Conservation (phyloP, 306 rosid genomes). For the Citrullus mucosospermus region DNA sequence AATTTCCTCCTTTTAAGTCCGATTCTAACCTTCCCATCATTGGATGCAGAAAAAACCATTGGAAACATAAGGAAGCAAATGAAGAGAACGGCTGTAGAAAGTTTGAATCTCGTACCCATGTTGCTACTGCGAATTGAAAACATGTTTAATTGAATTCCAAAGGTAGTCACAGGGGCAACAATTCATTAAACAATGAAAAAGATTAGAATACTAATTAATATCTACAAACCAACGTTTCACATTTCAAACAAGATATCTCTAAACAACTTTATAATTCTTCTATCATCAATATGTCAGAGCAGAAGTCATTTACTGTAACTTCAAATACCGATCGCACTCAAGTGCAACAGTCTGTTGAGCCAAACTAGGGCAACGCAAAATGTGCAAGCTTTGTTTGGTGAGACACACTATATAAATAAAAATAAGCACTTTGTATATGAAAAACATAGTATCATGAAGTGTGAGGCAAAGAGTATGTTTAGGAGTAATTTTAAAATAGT, state of each 20-base stretch:
- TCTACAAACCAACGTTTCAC: background rate
- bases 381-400: background rate
- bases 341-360: background rate
- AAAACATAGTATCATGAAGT: background rate
- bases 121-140: conserved; percentile 16
- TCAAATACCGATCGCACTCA: background rate
- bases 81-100: conserved; percentile 16
- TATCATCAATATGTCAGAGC: background rate
- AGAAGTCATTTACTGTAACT: background rate
- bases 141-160: background rate
- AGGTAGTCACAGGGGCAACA: background rate
- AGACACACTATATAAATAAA: background rate
- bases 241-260: background rate
- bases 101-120: conserved; percentile 21
- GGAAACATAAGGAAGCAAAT: conserved; percentile 30
- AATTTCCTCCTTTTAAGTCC: conserved; percentile 37
- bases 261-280: background rate
- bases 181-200: background rate
- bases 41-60: conserved; percentile 32
- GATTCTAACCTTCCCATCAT: conserved; percentile 33
- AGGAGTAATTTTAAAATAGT: too few relatives aligned
- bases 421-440: background rate
- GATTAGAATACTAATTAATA: background rate
- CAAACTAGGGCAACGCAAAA: background rate
- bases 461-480: background rate